Evolutionary conservation across 73 alveolate species (phyloP), one percentile per base, ranked within the genome.

Genomic region (Stentor roeselii): DNA sequence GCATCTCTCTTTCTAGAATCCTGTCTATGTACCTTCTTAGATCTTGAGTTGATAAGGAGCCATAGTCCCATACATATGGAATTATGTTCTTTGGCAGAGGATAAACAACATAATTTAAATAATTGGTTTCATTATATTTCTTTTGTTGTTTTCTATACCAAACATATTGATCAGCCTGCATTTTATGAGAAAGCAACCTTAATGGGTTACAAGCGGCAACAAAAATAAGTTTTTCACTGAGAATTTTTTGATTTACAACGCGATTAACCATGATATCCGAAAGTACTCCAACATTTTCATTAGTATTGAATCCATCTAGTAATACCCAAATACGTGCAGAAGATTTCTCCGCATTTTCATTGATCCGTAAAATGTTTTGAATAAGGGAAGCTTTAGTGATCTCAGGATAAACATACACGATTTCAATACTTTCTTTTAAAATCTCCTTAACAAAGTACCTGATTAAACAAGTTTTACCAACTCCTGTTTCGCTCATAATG

Each of bases 401-500:
- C 3, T 95, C 97, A n/a, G 96, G 85, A 82, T 92, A 95, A 59
- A 92, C 86, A 86, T 89, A 84, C 84, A 92, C 50, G 38, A 83
- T 89, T 86, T 85, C 85, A 87, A 92, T 82, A 75, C 80, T 58
- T 60, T 86, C 88, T 61, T 92, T 82, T 84, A 83, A 78, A 36
- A 91, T 80, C 21, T 86, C 61, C 42, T 76, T 60, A 41, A 91
- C 95, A 11, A 92, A 84, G 37, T 89, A 76, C 74, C 86, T 90
- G 3, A 92, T 89, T 67, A 92, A 83, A 3, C 94, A 83, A 35
- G 95, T 90, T 83, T 92, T 92, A 3, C 97, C 97, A 82, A 90
- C 84, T 4, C 97, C 97, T 60, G 97, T 89, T 90, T 92, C 94
- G 42, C 97, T 95, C 96, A 92, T 89, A 59, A 92, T 89, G n/a